Evolutionary conservation across 306 rosid genomes (phyloP), one percentile per base, ranked within the genome.

Genomic region (Cicer judaicum): DNA sequence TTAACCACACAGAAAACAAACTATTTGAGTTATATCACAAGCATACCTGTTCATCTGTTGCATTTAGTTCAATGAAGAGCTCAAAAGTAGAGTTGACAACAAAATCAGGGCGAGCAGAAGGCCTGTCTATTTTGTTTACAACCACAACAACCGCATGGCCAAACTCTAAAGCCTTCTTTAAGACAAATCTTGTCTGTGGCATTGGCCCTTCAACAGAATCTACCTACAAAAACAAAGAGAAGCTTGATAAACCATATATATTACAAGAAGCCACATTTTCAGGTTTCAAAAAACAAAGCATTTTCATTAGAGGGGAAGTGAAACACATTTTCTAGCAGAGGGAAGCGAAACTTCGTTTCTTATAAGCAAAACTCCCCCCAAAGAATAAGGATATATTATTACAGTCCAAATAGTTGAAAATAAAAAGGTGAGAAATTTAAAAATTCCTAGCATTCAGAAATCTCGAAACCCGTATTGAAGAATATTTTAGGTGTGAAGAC

Each of bases 181-280:
- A 84, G 77, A 94, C 99, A 86, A 94, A 94, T 83, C 99, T 94
- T 49, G 99, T 94, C 80, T 94, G 99, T 29, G 99, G 99, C 99
- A 94, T 94, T 60, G 99, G 99, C 63, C 99, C 99, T 84, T 94
- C 97, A 71, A 94, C 99, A 71, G 99, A 94, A 82, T 94, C 99
- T 60, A 94, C 99, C 99, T 92, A 83, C 68, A 85, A 78, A 76
- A 53, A 71, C 65, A 64, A 77, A 84, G 63, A 78, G 62, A 18
- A 38, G 55, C 74, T 68, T 63, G 73, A 62, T 62, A 15, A 72
- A 57, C 65, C 52, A 47, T 39, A 68, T 47, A 14, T 61, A 60
- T 61, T 39, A 53, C 47, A 83, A 61, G 70, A 68, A 54, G 59
- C 50, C 68, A 57, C 41, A 46, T 18, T 34, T 62, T 29, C 15